Evolutionary conservation across 331 rosid species (phyloP), one percentile per base, ranked within the genome.

Genomic region (Pyrus hybrid): DNA sequence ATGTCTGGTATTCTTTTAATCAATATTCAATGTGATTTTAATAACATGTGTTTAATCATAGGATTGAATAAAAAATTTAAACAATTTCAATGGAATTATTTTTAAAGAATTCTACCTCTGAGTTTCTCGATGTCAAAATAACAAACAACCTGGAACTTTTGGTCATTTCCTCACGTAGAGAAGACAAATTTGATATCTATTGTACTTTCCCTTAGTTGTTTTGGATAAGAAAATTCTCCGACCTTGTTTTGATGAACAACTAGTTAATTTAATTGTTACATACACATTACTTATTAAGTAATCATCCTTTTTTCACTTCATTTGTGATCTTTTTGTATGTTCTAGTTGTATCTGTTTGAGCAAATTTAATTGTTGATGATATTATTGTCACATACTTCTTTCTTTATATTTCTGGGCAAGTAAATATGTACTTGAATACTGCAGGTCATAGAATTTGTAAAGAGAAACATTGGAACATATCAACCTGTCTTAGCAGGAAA

Each of bases 361-460:
- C 20, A 28, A 5, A 20, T 71, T 53, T 56, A 63, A 28, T 28
- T 18, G 8, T 72, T 17, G 7, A 10, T 14, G 17, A 67, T 62
- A 28, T 62, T 71, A 7, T 10, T 9, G 26, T 20, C 22, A 64
- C n/a, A 16, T 4, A 60, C 20, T 20, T 75, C 49, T 64, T 7
- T 80, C 17, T 47, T 69, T 65, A 18, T 64, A 73, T 25, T 54
- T 41, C 58, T 67, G 9, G 23, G 25, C 25, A 35, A 61, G 20
- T 18, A 33, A 51, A 12, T 53, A 47, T 73, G 20, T 72, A 20
- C 13, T 71, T 67, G 30, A 63, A 32, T 65, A 26, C 63, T 85
- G 86, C 91, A 93, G 98, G 94, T 91, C 78, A 90, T 91, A 73
- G 96, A 90, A 77, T 93, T 91, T 90, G 95, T 93, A 23, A 85